A percentile compares a stretch with the other conserved stretches of the same genome.
These are phyloP conservation scores for Ceratobasidium sp. DNA, from an alignment of 1,284 basidiomycete genomes.

Conservation along the genomic window DNA sequence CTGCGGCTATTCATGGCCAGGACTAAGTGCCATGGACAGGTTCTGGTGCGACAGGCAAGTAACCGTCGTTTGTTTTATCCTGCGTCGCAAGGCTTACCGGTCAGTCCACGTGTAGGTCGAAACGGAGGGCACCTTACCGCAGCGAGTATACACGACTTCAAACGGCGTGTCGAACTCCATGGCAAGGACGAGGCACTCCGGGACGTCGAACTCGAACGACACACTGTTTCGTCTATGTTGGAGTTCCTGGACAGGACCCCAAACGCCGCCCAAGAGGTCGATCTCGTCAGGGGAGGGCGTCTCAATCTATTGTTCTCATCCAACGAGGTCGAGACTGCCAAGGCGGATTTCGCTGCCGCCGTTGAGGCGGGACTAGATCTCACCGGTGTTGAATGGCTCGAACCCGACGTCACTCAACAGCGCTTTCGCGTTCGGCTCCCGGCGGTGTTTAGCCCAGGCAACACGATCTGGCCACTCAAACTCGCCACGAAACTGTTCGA, in stretches of 20 bases:
- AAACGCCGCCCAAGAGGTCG: constrained; percentile 63
- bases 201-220: constrained; percentile 66
- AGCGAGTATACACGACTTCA: constrained; percentile 62
- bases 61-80: constrained; percentile 1
- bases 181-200: constrained; percentile 67
- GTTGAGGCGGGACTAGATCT: constrained; percentile 62
- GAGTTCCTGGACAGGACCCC: constrained; percentile 61
- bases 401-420: constrained; percentile 24
- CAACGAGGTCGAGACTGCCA: constrained; percentile 57
- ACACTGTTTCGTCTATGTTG: constrained; percentile 64
- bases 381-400: constrained; percentile 61
- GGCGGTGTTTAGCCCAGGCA: constrained; percentile 62
- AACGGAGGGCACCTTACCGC: constrained; percentile 83
- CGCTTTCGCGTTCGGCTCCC: constrained; percentile 67
- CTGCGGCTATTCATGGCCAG: not conserved
- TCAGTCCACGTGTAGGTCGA: constrained; percentile 60
- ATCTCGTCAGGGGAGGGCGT: constrained; percentile 71
- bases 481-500: constrained; percentile 71
- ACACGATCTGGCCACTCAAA: constrained; percentile 83
- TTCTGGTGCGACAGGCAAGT: constrained; percentile 79
- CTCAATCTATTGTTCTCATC: constrained; percentile 64
- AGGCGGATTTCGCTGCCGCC: constrained; percentile 66
- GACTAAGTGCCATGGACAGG: constrained; percentile 58
- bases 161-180: constrained; percentile 55
- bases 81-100: not conserved